phyloP scores from a whole-genome alignment of 1,284 basidiomycete species.

The Kwoniella shivajii region DNA sequence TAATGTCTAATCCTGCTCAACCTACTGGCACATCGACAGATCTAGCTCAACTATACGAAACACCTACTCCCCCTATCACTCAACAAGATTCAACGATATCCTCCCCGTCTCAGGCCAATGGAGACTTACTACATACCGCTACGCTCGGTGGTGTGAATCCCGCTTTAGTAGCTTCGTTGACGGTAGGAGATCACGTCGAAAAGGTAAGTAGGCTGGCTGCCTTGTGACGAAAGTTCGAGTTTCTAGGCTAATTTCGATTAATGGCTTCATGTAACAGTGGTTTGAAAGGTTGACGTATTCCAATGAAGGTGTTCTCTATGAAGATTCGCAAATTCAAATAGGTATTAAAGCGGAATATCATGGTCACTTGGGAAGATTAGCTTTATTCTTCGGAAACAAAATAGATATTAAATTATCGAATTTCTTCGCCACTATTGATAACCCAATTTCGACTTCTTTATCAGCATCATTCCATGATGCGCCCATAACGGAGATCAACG shows the following conservation, averaged over 20 bases:
- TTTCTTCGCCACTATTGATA: conserved; percentile 80
- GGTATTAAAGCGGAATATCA: conserved; percentile 97
- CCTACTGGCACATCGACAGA: conserved; percentile 7
- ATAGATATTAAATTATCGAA: conserved; percentile 80
- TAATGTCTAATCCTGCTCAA: conserved; percentile 14
- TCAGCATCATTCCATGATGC: conserved; percentile 86
- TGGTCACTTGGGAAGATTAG: conserved; percentile 84
- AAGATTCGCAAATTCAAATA: conserved; percentile 92
- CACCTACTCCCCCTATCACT: conserved; percentile 1
- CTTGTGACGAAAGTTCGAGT: not conserved
- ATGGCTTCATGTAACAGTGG: conserved; percentile 58
- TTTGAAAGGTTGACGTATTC: conserved; percentile 80
- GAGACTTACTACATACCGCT: conserved; percentile 30
- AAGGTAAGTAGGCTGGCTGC: conserved; percentile 54
- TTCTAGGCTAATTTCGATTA: not conserved
- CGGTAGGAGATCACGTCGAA: conserved; percentile 70
- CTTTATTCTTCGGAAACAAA: conserved; percentile 96
- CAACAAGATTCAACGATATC: not conserved
- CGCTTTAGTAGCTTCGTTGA: conserved; percentile 58
- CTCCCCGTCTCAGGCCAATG: conserved; percentile 6
- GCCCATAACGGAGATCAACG: conserved; percentile 69
- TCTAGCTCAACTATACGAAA: conserved; percentile 9
- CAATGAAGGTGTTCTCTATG: conserved; percentile 88
- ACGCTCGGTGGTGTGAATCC: conserved; percentile 49
- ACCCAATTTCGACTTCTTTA: conserved; percentile 71